These are phyloP conservation scores for Cytidiella melzeri DNA, from an alignment of 768 basidiomycete genomes.

Conservation along the genomic window DNA sequence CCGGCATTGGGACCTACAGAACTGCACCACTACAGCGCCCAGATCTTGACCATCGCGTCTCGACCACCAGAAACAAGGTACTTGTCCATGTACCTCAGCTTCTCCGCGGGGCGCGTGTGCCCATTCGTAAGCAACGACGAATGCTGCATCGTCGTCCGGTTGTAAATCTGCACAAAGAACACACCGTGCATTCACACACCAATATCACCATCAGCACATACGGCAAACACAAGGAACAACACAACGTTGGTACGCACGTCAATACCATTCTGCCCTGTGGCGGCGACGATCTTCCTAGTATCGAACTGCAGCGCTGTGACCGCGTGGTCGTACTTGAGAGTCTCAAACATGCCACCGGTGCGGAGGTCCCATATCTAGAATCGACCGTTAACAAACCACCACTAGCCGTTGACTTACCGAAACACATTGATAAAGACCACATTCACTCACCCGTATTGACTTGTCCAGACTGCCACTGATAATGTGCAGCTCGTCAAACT, in stretches of 20 bases:
- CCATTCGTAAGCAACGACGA: slow-evolving; percentile 84
- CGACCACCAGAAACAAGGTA: slow-evolving; percentile 89
- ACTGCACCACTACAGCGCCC: slow-evolving; percentile 75
- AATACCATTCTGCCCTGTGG: slow-evolving; percentile 88
- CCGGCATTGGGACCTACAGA: not conserved
- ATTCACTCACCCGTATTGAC: slow-evolving; percentile 66
- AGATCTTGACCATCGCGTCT: slow-evolving; percentile 84
- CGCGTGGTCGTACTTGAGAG: slow-evolving; percentile 83
- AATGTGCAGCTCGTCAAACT: slow-evolving; percentile 95
- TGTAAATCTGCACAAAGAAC: slow-evolving; percentile 62
- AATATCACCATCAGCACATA: not conserved
- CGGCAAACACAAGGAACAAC: not conserved
- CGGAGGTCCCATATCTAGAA: slow-evolving; percentile 95
- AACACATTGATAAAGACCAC: too few species aligned
- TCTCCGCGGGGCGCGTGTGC: slow-evolving; percentile 85
- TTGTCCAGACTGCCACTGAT: slow-evolving; percentile 92
- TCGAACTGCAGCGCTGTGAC: slow-evolving; percentile 94
- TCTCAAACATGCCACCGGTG: slow-evolving; percentile 81
- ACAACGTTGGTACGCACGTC: slow-evolving; percentile 47
- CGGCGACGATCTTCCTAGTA: slow-evolving; percentile 86
- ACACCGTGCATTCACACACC: not conserved
- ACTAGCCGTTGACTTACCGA: too few species aligned
- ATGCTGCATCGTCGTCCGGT: slow-evolving; percentile 88
- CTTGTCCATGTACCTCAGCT: slow-evolving; percentile 91
- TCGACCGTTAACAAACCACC: too few species aligned